These are phyloP conservation scores for Capsella rubella DNA, from an alignment of 441 rosid genomes.

Conservation along the genomic window DNA sequence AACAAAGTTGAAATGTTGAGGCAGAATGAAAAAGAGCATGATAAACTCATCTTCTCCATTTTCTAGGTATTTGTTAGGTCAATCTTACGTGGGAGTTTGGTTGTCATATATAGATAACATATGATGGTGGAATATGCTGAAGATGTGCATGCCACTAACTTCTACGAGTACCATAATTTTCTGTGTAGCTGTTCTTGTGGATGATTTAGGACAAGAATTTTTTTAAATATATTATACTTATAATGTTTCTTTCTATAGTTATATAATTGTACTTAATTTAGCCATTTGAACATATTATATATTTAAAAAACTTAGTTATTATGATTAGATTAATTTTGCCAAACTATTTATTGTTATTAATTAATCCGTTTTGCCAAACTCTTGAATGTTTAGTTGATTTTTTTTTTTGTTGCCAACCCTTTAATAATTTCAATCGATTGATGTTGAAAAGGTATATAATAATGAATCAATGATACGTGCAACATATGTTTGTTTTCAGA, in stretches of 20 bases:
- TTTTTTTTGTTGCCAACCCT: background rate
- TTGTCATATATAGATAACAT: conserved; percentile 35
- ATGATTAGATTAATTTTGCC: conserved; percentile 2
- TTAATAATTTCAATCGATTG: background rate
- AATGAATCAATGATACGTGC: background rate
- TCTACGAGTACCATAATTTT: conserved; percentile 10
- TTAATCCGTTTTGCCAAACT: conserved; percentile 9
- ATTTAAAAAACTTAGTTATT: background rate
- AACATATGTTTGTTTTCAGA: background rate
- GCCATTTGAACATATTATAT: background rate
- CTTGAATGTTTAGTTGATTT: conserved; percentile 11
- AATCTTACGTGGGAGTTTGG: conserved; percentile 44
- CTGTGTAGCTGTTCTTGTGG: background rate
- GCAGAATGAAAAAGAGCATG: background rate
- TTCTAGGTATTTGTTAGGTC: conserved; percentile 27
- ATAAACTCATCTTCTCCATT: conserved; percentile 8
- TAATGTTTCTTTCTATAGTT: too few species aligned
- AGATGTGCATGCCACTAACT: conserved; percentile 42
- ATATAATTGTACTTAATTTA: background rate
- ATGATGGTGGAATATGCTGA: conserved; percentile 29
- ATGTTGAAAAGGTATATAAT: background rate
- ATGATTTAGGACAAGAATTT: background rate
- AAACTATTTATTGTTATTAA: background rate
- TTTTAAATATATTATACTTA: background rate
- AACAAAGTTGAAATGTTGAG: conserved; percentile 4